phyloP scores from a whole-genome alignment of 192 early-diverging fungal species.

The Pilaira anomala region DNA sequence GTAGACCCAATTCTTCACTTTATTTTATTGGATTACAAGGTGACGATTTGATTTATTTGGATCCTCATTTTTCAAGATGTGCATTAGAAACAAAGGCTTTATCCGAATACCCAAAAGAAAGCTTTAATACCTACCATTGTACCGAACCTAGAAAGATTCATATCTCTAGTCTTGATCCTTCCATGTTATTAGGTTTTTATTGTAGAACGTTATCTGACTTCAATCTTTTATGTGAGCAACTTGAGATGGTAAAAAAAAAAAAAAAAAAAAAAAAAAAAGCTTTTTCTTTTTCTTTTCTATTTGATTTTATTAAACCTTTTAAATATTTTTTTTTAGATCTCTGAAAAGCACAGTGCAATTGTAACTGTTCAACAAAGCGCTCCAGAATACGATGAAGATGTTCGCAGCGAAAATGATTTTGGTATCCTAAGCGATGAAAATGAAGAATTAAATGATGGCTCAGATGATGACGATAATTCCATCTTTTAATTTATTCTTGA shows the following conservation, averaged over 20 bases:
- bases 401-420: slow-evolving; percentile 42
- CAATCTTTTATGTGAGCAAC: slow-evolving; percentile 53
- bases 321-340: slow-evolving; percentile 33
- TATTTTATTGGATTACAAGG: slow-evolving; percentile 89
- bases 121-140: slow-evolving; percentile 84
- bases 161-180: slow-evolving; percentile 83
- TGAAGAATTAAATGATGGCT: not conserved
- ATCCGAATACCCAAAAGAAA: slow-evolving; percentile 47
- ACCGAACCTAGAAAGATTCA: slow-evolving; percentile 67
- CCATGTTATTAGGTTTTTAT: slow-evolving; percentile 91
- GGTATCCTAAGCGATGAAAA: slow-evolving; percentile 39
- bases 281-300: not conserved
- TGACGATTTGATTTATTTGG: slow-evolving; percentile 83
- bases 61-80: slow-evolving; percentile 86
- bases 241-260: slow-evolving; percentile 35
- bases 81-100: slow-evolving; percentile 52
- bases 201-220: slow-evolving; percentile 59
- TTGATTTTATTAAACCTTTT: not conserved
- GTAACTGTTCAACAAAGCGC: slow-evolving; percentile 64
- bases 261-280: not conserved
- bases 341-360: slow-evolving; percentile 43
- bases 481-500: too few relatives aligned
- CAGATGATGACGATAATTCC: too few relatives aligned
- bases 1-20: slow-evolving; percentile 89
- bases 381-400: slow-evolving; percentile 63